Evolutionary conservation across 208 protist genomes (phyloP).

Genomic region (Porcisia deanei): DNA sequence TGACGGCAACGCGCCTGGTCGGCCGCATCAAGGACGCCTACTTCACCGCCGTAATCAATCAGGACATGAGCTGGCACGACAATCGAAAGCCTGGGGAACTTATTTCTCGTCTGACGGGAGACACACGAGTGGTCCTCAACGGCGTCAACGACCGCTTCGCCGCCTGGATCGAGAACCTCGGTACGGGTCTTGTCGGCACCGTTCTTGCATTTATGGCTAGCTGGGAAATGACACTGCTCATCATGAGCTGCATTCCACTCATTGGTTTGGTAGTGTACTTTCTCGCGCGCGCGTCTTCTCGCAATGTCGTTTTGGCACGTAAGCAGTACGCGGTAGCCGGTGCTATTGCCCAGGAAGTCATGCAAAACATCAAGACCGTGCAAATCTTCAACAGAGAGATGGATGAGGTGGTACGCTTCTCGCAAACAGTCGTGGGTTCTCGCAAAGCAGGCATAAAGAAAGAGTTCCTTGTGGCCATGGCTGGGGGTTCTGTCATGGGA

Average conservation of each 20-base stretch:
- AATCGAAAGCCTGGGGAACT: slow-evolving; percentile 65
- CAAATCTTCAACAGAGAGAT: slow-evolving; percentile 73
- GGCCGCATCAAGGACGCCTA: slow-evolving; percentile 45
- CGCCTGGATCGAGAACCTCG: slow-evolving; percentile 59
- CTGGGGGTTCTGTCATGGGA: slow-evolving; percentile 40
- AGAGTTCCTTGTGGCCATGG: slow-evolving; percentile 48
- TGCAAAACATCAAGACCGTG: slow-evolving; percentile 85
- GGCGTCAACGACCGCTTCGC: slow-evolving; percentile 88
- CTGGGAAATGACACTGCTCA: slow-evolving; percentile 81
- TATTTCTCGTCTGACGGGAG: slow-evolving; percentile 71
- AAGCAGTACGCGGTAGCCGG: slow-evolving; percentile 80
- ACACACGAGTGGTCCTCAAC: slow-evolving; percentile 79
- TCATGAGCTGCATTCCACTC: slow-evolving; percentile 68
- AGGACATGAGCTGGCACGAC: slow-evolving; percentile 89
- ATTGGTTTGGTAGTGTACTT: slow-evolving; percentile 49
- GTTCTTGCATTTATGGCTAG: slow-evolving; percentile 71
- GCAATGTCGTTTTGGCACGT: slow-evolving; percentile 47
- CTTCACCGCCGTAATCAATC: slow-evolving; percentile 64
- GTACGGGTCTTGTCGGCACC: slow-evolving; percentile 81
- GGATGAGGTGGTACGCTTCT: slow-evolving; percentile 65
- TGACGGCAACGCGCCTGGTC: slow-evolving; percentile 48
- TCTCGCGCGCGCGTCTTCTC: slow-evolving; percentile 47
- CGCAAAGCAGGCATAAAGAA: slow-evolving; percentile 61
- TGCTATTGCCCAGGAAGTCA: slow-evolving; percentile 84
- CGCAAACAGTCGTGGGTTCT: slow-evolving; percentile 41